A percentile compares a stretch with the other conserved stretches of the same genome.
Conservation (phyloP, 441 rosid species). For the Viola pubescens region DNA sequence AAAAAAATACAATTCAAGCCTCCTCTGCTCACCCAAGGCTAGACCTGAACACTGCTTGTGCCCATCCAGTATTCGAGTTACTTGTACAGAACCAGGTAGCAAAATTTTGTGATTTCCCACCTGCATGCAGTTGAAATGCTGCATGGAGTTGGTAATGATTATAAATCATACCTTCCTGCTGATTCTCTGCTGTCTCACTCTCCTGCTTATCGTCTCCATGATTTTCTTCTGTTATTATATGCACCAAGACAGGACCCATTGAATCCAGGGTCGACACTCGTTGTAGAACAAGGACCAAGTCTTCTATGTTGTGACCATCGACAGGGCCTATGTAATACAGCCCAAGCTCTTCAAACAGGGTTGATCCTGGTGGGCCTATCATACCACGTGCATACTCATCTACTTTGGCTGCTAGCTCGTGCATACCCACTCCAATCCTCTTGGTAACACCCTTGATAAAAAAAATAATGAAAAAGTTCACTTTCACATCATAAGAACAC, state of each 20-base stretch:
- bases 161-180: conserved; percentile 25
- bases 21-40: conserved; percentile 6
- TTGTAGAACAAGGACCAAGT: conserved; percentile 68
- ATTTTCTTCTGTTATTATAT: conserved; percentile 78
- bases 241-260: conserved; percentile 89
- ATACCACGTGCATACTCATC: conserved; percentile 97
- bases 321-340: conserved; percentile 91
- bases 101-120: not conserved
- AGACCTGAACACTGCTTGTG: not conserved
- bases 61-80: not conserved
- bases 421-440: conserved; percentile 74
- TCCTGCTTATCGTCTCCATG: conserved; percentile 22
- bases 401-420: conserved; percentile 90
- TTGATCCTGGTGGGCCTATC: conserved; percentile 85
- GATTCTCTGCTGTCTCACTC: conserved; percentile 22
- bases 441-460: conserved; percentile 64
- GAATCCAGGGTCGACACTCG: conserved; percentile 75
- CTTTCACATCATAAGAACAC: conserved; percentile 6
- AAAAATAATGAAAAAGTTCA: conserved; percentile 10
- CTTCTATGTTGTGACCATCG: conserved; percentile 88
- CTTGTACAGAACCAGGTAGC: not conserved
- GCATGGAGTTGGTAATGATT: conserved; percentile 5
- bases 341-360: conserved; percentile 93
- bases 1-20: not conserved
- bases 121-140: not conserved